Evolutionary conservation across 1,284 basidiomycete genomes (phyloP), one percentile per base, ranked within the genome.

Genomic region (Heterobasidion occidentale): DNA sequence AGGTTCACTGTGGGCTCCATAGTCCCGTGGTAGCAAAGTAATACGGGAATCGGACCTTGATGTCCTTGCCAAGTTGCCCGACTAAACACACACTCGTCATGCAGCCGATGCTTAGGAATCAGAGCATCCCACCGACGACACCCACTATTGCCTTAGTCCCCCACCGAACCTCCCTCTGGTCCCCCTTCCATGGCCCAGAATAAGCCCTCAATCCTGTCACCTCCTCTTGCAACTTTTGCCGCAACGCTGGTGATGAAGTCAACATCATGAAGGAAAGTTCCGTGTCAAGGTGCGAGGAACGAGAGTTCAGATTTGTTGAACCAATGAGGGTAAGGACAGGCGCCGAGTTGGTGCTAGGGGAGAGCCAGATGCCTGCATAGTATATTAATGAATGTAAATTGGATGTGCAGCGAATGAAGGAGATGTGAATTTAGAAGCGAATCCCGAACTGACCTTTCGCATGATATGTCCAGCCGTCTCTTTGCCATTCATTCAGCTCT

Each of bases 391-490:
- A 52, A 11, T 14, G 36, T 35, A 20, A 19, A 6, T 53, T 33
- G 33, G 20, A n/a, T 17, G 15, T 51, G 12, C 42, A 9, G n/a
- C 11, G 19, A n/a, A 45, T 38, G 42, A 58, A 42, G 9, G 54
- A 47, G 38, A 45, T 27, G 27, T 27, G 27, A 6, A 27, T 27
- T 27, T 48, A 35, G 55, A 49, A 38, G 38, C 48, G 36, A 57
- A 19, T 27, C 9, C 9, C 33, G 48, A 50, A 33, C 46, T 11
- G 27, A 93, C 95, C 96, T 80, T 98, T 99, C 36, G 94, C 92
- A 66, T 99, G 96, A 73, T 99, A 99, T 0, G 96, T 99, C 97
- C 97, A 99, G 0, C 88, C 92, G n/a, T 79, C 72, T 61, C 81
- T 83, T 65, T 84, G 81, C 96, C 96, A 98, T 70, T 98, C 94